A percentile compares a stretch with the other conserved stretches of the same genome.
Conservation (phyloP, 2,329 filamentous ascomycete genomes). For the Aspergillaceae sp. region DNA sequence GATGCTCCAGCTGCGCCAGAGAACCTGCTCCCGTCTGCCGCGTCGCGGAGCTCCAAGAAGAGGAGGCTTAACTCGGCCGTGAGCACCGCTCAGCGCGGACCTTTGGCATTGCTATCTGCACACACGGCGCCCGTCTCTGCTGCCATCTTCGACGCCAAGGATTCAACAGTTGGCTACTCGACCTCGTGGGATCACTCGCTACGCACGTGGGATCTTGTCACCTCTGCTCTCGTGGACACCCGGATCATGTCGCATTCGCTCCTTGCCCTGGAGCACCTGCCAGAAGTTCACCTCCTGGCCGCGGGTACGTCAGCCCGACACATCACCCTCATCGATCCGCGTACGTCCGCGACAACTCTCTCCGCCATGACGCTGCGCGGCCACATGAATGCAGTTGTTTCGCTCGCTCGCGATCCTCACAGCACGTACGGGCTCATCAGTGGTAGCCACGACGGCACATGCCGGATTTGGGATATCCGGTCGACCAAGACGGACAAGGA, state of each 20-base stretch:
- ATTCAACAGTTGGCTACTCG: constrained; percentile 84
- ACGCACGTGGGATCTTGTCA: constrained; percentile 84
- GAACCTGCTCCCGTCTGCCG: constrained; percentile 57
- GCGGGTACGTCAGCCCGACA: constrained; percentile 78
- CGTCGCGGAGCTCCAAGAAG: constrained; percentile 60
- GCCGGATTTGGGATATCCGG: constrained; percentile 86
- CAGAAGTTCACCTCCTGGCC: constrained; percentile 54
- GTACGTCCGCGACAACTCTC: constrained; percentile 65
- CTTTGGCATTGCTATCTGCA: constrained; percentile 62
- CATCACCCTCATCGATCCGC: constrained; percentile 87
- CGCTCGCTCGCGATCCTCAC: constrained; percentile 51
- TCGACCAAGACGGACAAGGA: constrained; percentile 52
- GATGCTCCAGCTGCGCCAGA: constrained; percentile 66
- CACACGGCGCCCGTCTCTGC: constrained; percentile 69
- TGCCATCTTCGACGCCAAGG: constrained; percentile 74
- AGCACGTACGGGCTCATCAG: constrained; percentile 79
- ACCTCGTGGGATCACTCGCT: constrained; percentile 85
- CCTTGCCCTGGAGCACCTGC: constrained; percentile 67
- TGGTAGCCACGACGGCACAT: constrained; percentile 86
- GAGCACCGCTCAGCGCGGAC: constrained; percentile 60
- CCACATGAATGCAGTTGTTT: constrained; percentile 65
- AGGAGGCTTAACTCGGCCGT: constrained; percentile 61
- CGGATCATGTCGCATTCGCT: constrained; percentile 77
- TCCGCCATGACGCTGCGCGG: constrained; percentile 85
- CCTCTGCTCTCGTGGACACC: constrained; percentile 66